phyloP scores from a whole-genome alignment of 257 asterid genomes.

The Capsicum pubescens region DNA sequence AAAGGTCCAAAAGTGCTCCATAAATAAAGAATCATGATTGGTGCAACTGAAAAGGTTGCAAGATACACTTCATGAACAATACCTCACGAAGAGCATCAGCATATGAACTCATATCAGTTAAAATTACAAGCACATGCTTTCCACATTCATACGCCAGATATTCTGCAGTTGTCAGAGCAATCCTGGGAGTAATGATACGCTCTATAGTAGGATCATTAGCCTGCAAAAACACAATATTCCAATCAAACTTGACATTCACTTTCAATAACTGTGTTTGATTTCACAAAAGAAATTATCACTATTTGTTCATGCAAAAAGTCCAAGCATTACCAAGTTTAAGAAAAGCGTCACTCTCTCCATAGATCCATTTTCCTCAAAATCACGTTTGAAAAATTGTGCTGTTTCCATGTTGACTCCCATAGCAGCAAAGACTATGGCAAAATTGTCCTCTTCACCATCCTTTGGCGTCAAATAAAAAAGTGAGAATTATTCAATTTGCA shows the following conservation, averaged over 20 bases:
- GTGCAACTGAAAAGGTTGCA: not conserved
- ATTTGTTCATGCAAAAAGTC: slow-evolving; percentile 8
- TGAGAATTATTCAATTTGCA: slow-evolving; percentile 33
- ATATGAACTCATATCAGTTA: slow-evolving; percentile 99
- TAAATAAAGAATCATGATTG: not conserved
- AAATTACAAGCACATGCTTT: slow-evolving; percentile 96
- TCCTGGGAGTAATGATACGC: slow-evolving; percentile 95
- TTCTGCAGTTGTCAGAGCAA: slow-evolving; percentile 97
- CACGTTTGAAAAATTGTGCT: slow-evolving; percentile 97
- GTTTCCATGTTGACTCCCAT: slow-evolving; percentile 99
- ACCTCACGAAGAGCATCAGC: slow-evolving; percentile 99
- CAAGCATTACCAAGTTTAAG: slow-evolving; percentile 73
- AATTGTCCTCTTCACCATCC: slow-evolving; percentile 91
- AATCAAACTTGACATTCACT: slow-evolving; percentile 22
- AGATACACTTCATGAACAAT: slow-evolving; percentile 30
- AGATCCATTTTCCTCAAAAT: slow-evolving; percentile 98
- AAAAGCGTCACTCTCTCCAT: slow-evolving; percentile 99
- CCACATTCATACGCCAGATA: slow-evolving; percentile 97
- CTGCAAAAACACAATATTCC: slow-evolving; percentile 47
- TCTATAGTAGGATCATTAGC: slow-evolving; percentile 98
- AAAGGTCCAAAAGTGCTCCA: not conserved
- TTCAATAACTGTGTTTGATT: slow-evolving; percentile 19
- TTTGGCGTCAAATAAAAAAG: slow-evolving; percentile 39
- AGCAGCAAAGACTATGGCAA: slow-evolving; percentile 99
- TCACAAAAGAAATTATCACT: not conserved